Percentiles rank a stretch among this genome's conserved stretches.
These are phyloP conservation scores for Penicillium hordei DNA, from an alignment of 2,329 filamentous ascomycete genomes.

Conservation along the genomic window DNA sequence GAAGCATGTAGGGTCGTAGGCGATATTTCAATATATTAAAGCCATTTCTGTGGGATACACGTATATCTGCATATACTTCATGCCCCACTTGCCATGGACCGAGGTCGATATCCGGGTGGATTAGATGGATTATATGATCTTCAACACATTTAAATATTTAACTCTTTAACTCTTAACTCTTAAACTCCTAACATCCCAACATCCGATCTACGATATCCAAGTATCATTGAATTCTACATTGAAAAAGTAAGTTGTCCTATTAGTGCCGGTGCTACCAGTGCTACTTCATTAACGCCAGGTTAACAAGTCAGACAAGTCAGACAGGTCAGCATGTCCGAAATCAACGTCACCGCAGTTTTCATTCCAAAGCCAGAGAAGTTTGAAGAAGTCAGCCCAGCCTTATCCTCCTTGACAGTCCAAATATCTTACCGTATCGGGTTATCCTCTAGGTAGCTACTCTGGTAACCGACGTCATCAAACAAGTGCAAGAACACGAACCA, in stretches of 20 bases:
- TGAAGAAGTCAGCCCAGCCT: conserved; percentile 29
- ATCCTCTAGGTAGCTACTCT: conserved; percentile 26
- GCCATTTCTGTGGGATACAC: background rate
- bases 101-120: conserved; percentile 11
- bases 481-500: conserved; percentile 35
- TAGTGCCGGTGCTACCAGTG: background rate
- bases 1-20: background rate
- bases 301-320: no score
- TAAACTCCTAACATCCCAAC: no score
- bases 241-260: background rate
- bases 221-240: background rate
- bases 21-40: background rate
- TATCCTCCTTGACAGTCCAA: background rate
- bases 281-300: background rate
- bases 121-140: conserved; percentile 10
- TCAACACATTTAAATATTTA: background rate
- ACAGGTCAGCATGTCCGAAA: conserved; percentile 27
- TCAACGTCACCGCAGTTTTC: conserved; percentile 33
- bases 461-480: conserved; percentile 27
- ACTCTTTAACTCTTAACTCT: background rate
- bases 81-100: conserved; percentile 20
- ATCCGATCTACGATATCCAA: background rate
- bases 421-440: background rate
- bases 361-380: conserved; percentile 34
- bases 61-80: background rate